Percentiles rank a stretch among this genome's conserved stretches.
These are phyloP conservation scores for Xanthoceras sorbifolium DNA, from an alignment of 345 rosid species.

Conservation along the genomic window DNA sequence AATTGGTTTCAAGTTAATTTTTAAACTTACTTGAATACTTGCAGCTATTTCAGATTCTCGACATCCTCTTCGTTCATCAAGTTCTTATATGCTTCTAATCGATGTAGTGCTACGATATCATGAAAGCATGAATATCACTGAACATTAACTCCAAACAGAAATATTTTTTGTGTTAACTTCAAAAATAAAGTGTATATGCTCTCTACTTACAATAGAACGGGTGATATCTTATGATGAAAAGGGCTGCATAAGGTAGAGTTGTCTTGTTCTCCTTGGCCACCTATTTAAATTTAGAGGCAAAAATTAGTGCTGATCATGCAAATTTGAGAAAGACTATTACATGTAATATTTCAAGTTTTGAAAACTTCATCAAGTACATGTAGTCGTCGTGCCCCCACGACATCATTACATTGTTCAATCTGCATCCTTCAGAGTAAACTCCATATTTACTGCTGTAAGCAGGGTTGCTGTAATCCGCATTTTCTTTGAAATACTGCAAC, in stretches of 20 bases:
- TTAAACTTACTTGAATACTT: slow-evolving; percentile 41
- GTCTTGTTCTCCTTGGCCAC: too few relatives aligned
- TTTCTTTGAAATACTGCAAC: too few relatives aligned
- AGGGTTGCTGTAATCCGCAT: too few relatives aligned
- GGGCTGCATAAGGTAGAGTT: slow-evolving; percentile 63
- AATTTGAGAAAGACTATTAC: too few relatives aligned
- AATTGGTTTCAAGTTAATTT: too few relatives aligned
- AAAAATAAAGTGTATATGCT: too few relatives aligned
- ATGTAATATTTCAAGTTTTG: too few relatives aligned
- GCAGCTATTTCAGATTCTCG: slow-evolving; percentile 54
- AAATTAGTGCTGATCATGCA: too few relatives aligned
- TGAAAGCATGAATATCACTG: neutral
- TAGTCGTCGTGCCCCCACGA: slow-evolving; percentile 85
- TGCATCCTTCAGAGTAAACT: slow-evolving; percentile 54
- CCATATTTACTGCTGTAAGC: slow-evolving; percentile 53
- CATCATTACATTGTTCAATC: slow-evolving; percentile 60
- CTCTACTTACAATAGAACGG: too few relatives aligned
- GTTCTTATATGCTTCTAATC: slow-evolving; percentile 42
- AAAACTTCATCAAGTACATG: too few relatives aligned
- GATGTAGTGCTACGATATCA: slow-evolving; percentile 50
- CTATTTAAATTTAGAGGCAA: too few relatives aligned
- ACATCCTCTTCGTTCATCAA: slow-evolving; percentile 52
- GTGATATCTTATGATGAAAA: slow-evolving; percentile 68
- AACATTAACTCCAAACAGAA: neutral
- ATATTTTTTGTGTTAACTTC: neutral